Base-by-base conservation (phyloP, 1,284 basidiomycete species). In the Marasmius sp. region DNA sequence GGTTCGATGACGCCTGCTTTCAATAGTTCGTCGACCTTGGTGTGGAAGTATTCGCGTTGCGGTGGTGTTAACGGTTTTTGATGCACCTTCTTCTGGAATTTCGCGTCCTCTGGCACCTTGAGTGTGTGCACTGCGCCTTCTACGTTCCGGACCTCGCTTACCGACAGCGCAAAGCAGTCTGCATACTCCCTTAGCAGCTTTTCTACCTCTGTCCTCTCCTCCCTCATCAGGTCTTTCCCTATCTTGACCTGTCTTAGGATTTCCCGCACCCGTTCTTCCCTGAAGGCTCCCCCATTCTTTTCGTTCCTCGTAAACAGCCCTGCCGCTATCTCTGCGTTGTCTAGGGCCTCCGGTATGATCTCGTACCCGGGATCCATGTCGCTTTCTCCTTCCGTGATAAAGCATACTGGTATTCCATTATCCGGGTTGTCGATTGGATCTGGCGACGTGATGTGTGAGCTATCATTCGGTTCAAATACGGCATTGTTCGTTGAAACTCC, bases 11-110 rank as follows among this genome's bases (percentile, higher is more conserved):
- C 71, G 1, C 65, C 72, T 0, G 75, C 73, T 5, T 64, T 69
- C 4, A 74, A 51, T 67, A 79, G 70, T 33, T 72, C 68, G 45
- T 76, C 71, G 3, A 77, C 62, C 16, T 63, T 68, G 1, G 38
- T 57, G 36, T 74, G 43, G 1, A 78, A 56, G 60, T 67, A 76
- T 36, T 63, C 48, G 16, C 59, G 59, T 60, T 77, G 74, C 1
- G 68, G 66, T 43, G 70, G 70, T 7, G 69, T 73, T 0, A 74
- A 61, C 4, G 69, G 67, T 7, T 64, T 53, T 37, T 69, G 70
- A 14, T 65, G 47, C 0, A 69, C 60, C 53, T 69, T 71, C 1
- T 55, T 68, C 2, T 38, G 37, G 54, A 74, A 74, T 41, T 20
- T 64, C 0, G 61, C 56, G n/a, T 62, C 65, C 11, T 52, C 54